Evolutionary conservation across 1,284 basidiomycete species (phyloP), one percentile per base, ranked within the genome.

Genomic region (Leccinum subatratum): DNA sequence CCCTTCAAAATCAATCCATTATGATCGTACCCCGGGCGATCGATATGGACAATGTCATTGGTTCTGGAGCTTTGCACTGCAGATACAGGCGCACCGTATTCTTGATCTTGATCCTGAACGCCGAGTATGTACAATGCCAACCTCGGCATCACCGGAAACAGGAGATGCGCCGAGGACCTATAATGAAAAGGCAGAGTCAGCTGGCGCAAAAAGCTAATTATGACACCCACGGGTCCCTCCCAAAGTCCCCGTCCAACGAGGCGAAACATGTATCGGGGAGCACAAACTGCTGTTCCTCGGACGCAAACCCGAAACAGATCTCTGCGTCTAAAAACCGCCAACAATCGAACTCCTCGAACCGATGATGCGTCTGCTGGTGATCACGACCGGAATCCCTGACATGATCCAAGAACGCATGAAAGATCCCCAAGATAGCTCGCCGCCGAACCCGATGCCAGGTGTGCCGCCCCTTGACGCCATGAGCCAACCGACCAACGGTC

Each of bases 91-190:
- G 60, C 68, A 0, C 58, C 62, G 1, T 14, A 2, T 14, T 45
- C 7, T 6, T 64, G 7, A 18, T 67, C 72, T 8, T 61, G 45
- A 34, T 70, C 68, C 56, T 73, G 67, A 34, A 48, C 70, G 0
- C 76, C 74, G 1, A 87, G 76, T 25, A 87, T 70, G 68, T 86
- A 87, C 14, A 87, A 48, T 2, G 84, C 79, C 32, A 85, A 68
- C 6, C 79, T 84, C 2, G 85, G 85, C 60, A 78, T 78, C 48
- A 87, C 76, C 2, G 85, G 84, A 68, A 87, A 86, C 68, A 87
- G 79, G 28, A 85, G 68, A 69, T 85, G 80, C 30, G 76, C 77
- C 32, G 80, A 81, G 59, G 80, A 78, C 25, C 83, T 83, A 65
- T 18, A 16, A 32, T 34, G 6, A 32, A 18, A 32, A 22, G n/a